Base-by-base conservation (phyloP, 345 rosid genomes). In the Ailanthus altissimus region DNA sequence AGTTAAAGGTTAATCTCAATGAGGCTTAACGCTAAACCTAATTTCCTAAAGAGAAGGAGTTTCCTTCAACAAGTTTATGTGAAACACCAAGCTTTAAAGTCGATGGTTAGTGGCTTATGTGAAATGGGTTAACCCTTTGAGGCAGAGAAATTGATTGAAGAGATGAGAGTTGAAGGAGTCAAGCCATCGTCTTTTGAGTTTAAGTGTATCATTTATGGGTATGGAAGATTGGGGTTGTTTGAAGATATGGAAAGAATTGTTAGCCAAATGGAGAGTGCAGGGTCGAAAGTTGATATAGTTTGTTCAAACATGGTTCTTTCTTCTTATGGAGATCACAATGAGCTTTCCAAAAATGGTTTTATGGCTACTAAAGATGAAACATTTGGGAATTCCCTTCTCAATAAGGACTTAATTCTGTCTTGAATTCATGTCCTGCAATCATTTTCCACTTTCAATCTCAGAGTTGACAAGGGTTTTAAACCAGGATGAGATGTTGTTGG, bases 261-360 rank as follows among this genome's bases (percentile, higher is more conserved):
- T 6, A 56, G 49, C 1, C 21, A 60, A 66, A 89, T 93, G 92
- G 91, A 82, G 69, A 79, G 71, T 14, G 81, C 73, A 78, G 93
- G 94, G 43, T 75, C 83, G 46, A 50, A 23, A 66, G 80, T 88
- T 26, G 99, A 95, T 80, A 89, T 90, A 0, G 84, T 90, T 54
- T 87, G 92, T 78, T 86, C 90, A 14, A 95, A 91, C 59, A 91
- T 95, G 98, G 80, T 93, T 78, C 90, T 95, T 45, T 87, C 97
- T 4, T 91, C 94, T 2, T 92, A 89, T 60, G 97, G 99, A 75
- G 85, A 84, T 79, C 89, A 85, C 59, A 65, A 70, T 9, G 88
- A 89, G 28, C 89, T 91, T 68, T 65, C 88, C 2, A 76, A 78
- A n/a, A 65, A 91, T 94, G 92, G 81, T 82, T 70, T 74, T 78